phyloP scores from a whole-genome alignment of 2,329 filamentous ascomycete species.

The Cladobotryum protrusum region DNA sequence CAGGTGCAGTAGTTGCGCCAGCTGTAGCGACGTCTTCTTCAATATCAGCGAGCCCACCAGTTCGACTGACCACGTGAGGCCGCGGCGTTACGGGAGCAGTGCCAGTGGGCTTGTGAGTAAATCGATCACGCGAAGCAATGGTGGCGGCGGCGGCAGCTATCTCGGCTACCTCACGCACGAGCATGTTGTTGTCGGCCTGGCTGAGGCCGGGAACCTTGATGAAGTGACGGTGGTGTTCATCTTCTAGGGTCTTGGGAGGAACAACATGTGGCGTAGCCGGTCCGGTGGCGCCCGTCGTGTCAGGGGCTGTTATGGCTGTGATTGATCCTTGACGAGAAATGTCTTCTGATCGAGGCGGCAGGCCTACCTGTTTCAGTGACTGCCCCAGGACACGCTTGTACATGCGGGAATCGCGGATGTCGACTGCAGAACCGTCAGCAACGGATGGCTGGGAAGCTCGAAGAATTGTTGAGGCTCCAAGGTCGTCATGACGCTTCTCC shows the following conservation, averaged over 20 bases:
- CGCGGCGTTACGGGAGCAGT: slow-evolving; percentile 19
- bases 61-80: slow-evolving; percentile 29
- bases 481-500: slow-evolving; percentile 63
- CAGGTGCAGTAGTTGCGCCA: slow-evolving; percentile 28
- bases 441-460: slow-evolving; percentile 32
- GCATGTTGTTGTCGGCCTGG: slow-evolving; percentile 71
- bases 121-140: slow-evolving; percentile 70
- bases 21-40: slow-evolving; percentile 37
- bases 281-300: slow-evolving; percentile 34
- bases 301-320: slow-evolving; percentile 23
- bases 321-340: slow-evolving; percentile 34
- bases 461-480: slow-evolving; percentile 25
- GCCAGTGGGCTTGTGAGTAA: slow-evolving; percentile 33
- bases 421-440: slow-evolving; percentile 48
- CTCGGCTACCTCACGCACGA: slow-evolving; percentile 85
- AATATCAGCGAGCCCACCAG: slow-evolving; percentile 35
- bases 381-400: slow-evolving; percentile 93
- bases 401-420: slow-evolving; percentile 80
- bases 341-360: slow-evolving; percentile 49
- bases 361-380: slow-evolving; percentile 75
- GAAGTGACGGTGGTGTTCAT: slow-evolving; percentile 34
- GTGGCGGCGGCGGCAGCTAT: slow-evolving; percentile 88
- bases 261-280: slow-evolving; percentile 63
- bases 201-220: slow-evolving; percentile 64
- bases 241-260: slow-evolving; percentile 57